Evolutionary conservation across 2,329 filamentous ascomycete species (phyloP).

Genomic region (Colletotrichum scovillei): DNA sequence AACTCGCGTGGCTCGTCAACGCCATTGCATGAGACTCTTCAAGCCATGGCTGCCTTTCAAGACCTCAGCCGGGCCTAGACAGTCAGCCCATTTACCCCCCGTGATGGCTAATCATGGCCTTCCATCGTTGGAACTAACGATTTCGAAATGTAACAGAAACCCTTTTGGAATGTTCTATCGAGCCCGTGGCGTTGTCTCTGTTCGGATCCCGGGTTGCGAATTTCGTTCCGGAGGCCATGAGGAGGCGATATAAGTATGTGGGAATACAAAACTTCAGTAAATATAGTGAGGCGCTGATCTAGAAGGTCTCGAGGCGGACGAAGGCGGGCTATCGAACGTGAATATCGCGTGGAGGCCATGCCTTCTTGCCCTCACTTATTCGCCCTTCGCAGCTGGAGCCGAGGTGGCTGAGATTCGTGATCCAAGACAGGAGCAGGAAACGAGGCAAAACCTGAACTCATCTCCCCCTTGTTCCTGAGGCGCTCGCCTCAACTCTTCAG

Average conservation of each 20-base stretch:
- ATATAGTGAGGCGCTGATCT: slow-evolving; percentile 5
- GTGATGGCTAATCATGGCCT: slow-evolving; percentile 13
- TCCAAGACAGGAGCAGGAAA: neutral
- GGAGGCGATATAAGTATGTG: neutral
- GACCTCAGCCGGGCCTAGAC: neutral
- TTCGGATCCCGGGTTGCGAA: neutral
- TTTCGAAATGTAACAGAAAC: slow-evolving; percentile 9
- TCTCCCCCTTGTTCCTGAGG: neutral
- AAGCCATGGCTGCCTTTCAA: slow-evolving; percentile 6
- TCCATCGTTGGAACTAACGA: slow-evolving; percentile 13
- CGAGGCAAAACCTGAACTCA: neutral
- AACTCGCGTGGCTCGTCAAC: slow-evolving; percentile 9
- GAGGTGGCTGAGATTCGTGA: neutral
- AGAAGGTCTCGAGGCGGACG: slow-evolving; percentile 1
- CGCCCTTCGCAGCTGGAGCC: slow-evolving; percentile 9
- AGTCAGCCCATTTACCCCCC: neutral
- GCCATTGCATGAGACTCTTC: neutral
- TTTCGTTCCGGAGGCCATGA: neutral
- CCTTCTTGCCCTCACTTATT: neutral
- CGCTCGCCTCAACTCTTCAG: slow-evolving; percentile 16
- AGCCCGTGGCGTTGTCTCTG: neutral
- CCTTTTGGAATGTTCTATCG: slow-evolving; percentile 13
- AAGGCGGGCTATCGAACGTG: neutral
- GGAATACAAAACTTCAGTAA: neutral
- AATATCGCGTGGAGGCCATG: neutral